These are phyloP conservation scores for Sarocladium strictum DNA, from an alignment of 2,329 filamentous ascomycete genomes.

Conservation along the genomic window DNA sequence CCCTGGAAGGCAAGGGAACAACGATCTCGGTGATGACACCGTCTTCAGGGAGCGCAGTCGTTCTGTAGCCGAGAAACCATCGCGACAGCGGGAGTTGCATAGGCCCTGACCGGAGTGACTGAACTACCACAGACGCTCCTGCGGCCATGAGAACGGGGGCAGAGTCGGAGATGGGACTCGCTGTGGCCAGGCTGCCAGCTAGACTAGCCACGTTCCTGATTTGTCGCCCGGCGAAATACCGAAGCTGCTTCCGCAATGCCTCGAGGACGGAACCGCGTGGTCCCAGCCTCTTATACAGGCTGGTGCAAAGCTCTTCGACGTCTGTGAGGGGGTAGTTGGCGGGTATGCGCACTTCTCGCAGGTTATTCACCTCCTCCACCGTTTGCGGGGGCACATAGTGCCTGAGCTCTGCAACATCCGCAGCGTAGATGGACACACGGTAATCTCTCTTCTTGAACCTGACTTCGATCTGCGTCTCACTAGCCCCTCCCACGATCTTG, in stretches of 20 bases:
- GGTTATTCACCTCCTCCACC: slow-evolving; percentile 62
- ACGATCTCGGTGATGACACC: slow-evolving; percentile 80
- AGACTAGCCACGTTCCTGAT: slow-evolving; percentile 88
- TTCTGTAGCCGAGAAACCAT: slow-evolving; percentile 89
- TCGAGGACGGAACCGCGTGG: slow-evolving; percentile 65
- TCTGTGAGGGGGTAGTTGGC: slow-evolving; percentile 92
- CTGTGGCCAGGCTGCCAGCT: slow-evolving; percentile 81
- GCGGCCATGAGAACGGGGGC: slow-evolving; percentile 84
- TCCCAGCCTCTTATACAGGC: slow-evolving; percentile 77
- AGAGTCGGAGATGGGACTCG: slow-evolving; percentile 83
- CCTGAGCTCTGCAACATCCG: slow-evolving; percentile 77
- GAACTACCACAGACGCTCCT: slow-evolving; percentile 68
- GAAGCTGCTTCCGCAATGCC: slow-evolving; percentile 80
- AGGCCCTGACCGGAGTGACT: slow-evolving; percentile 56
- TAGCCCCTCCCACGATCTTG: slow-evolving; percentile 85
- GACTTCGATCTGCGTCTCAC: slow-evolving; percentile 89
- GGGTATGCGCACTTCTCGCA: slow-evolving; percentile 82
- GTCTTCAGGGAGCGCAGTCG: slow-evolving; percentile 73
- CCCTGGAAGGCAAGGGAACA: slow-evolving; percentile 68
- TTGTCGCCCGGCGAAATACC: slow-evolving; percentile 83
- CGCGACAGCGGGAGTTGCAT: slow-evolving; percentile 81
- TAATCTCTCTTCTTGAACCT: slow-evolving; percentile 91
- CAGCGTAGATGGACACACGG: slow-evolving; percentile 75
- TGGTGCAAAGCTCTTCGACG: slow-evolving; percentile 74
- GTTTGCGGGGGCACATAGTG: slow-evolving; percentile 43